Evolutionary conservation across 805 yeast genomes (phyloP), one percentile per base, ranked within the genome.

Genomic region (Jamesozyma rosinii): DNA sequence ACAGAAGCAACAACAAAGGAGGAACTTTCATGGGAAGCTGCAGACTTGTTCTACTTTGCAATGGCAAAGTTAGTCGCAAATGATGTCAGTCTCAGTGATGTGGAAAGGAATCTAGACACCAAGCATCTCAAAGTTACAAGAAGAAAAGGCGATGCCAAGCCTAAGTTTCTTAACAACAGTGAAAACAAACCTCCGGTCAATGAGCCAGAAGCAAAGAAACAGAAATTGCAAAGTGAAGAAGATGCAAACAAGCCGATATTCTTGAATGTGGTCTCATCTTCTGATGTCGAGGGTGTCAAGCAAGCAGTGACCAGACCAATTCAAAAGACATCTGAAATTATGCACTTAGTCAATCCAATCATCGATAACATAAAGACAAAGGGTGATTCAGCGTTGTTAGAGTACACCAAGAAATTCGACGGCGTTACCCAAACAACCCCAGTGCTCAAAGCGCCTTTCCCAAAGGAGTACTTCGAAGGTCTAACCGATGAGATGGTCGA

Each of bases 1-100:
- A 78, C 88, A 27, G 96, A 88, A 45, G 97, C 98, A 15, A 71
- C 70, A 31, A 56, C 69, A 5, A 72, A 72, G 54, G 75, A 74
- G 1, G 82, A 90, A 44, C 75, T 87, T 43, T 83, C 97, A 0
- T 92, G 96, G 96, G 98, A 92, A 67, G 90, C 95, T 42, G 98
- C 98, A 8, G 98, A 92, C 63, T 71, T 92, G 61, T 71, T 86
- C 49, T 77, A 81, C 59, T 85, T 85, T 55, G 82, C 90, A 13
- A 57, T 81, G 61, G 69, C 85, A 44, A 85, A 84, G 64, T 75
- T 86, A 40, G 73, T 82, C 19, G 76, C 84, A 63, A 70, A 78
- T 54, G 96, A 90, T 27, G 95, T 92, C 27, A 66, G 82, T 21
- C 67, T 88, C 55, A 68, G 74, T 8, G 97, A 89, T 54, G 79